phyloP scores from a whole-genome alignment of 1,284 basidiomycete species.

The Athelia sp. region DNA sequence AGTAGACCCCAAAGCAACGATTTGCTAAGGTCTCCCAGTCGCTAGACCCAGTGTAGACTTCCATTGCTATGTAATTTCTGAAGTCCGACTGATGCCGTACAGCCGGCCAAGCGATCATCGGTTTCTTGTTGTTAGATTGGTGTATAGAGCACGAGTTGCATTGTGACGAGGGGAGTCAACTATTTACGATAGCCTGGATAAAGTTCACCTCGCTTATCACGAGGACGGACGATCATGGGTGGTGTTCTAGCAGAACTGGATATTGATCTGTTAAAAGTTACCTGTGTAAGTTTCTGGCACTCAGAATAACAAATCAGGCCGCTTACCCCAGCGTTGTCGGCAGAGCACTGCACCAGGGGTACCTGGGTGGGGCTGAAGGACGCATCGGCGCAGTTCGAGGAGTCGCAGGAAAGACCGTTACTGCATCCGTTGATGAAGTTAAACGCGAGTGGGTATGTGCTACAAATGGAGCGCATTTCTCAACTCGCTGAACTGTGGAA shows the following conservation, averaged over 20 bases:
- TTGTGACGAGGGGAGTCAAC: too few species aligned
- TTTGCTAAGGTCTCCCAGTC: too few species aligned
- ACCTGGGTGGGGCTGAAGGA: background rate
- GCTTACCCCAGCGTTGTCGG: conserved; percentile 1
- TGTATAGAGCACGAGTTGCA: too few species aligned
- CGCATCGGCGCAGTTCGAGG: background rate
- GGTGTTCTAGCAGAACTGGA: background rate
- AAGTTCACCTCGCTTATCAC: too few species aligned
- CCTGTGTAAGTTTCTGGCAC: background rate
- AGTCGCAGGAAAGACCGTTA: background rate
- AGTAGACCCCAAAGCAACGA: too few species aligned
- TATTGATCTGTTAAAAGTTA: background rate
- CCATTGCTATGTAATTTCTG: too few species aligned
- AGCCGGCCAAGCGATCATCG: too few species aligned
- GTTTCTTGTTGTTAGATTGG: too few species aligned
- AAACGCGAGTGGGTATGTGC: background rate
- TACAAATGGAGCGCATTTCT: background rate
- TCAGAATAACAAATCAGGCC: background rate
- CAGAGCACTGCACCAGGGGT: background rate
- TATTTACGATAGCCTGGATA: too few species aligned
- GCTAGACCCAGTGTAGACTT: too few species aligned
- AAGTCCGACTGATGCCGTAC: too few species aligned
- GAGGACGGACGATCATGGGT: too few species aligned
- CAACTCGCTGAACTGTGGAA: background rate
- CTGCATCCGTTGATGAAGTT: conserved; percentile 4